Percentiles rank a stretch among this genome's conserved stretches.
Conservation (phyloP, 768 basidiomycete genomes). For the Podaxis carcinomalis region DNA sequence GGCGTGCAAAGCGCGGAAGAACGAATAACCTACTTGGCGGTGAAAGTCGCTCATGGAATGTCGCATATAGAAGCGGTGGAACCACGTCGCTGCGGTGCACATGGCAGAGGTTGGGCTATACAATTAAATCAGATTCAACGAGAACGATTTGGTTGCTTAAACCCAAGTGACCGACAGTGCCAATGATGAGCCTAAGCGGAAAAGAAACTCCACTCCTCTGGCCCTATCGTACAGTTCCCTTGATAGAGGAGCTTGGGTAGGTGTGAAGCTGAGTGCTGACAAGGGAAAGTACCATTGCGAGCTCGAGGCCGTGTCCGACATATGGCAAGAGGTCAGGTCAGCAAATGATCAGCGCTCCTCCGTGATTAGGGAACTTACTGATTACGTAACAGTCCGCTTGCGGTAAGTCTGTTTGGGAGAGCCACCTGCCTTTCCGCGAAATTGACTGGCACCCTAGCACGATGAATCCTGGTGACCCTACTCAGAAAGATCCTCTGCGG, state of each 20-base stretch:
- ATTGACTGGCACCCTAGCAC: not conserved
- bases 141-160: slow-evolving; percentile 10
- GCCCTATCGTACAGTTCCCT: slow-evolving; percentile 77
- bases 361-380: not conserved
- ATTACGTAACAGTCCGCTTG: slow-evolving; percentile 8
- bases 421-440: not conserved
- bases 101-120: slow-evolving; percentile 74
- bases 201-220: slow-evolving; percentile 82
- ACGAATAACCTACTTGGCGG: slow-evolving; percentile 54
- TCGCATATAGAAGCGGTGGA: slow-evolving; percentile 89
- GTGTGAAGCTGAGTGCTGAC: slow-evolving; percentile 53
- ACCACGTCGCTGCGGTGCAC: slow-evolving; percentile 87
- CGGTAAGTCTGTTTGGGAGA: slow-evolving; percentile 1
- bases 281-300: slow-evolving; percentile 75
- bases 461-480: not conserved
- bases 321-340: slow-evolving; percentile 14
- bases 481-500: not conserved
- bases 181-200: slow-evolving; percentile 74
- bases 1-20: slow-evolving; percentile 9
- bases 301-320: slow-evolving; percentile 9
- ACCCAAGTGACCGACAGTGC: slow-evolving; percentile 53
- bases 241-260: slow-evolving; percentile 54
- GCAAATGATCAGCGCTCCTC: not conserved
- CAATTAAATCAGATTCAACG: slow-evolving; percentile 12
- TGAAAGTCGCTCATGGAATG: slow-evolving; percentile 80